phyloP scores from a whole-genome alignment of 2,329 filamentous ascomycete genomes.

The Penicillium vulpinum region DNA sequence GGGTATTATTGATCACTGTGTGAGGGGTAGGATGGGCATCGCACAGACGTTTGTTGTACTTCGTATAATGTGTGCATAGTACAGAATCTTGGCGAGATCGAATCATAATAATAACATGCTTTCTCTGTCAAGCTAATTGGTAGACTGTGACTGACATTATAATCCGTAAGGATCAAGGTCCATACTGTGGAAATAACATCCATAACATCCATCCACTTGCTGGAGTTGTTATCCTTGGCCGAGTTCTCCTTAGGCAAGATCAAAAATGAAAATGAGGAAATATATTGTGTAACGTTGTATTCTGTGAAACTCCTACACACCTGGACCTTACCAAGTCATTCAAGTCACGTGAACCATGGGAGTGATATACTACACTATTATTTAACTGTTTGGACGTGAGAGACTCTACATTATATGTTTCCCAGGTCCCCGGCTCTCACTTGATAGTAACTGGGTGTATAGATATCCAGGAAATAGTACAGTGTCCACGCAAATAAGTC shows the following conservation, averaged over 20 bases:
- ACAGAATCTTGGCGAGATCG: neutral
- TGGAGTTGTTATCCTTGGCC: neutral
- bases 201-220: neutral
- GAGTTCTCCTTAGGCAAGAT: too few relatives aligned
- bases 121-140: neutral
- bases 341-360: neutral
- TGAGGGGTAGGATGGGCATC: neutral
- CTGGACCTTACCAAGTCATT: neutral
- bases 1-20: neutral
- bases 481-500: conserved; percentile 5
- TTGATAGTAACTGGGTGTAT: neutral
- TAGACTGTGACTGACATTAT: neutral
- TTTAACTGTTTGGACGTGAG: neutral
- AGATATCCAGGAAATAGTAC: conserved; percentile 3
- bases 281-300: neutral
- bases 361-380: neutral
- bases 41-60: neutral
- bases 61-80: neutral
- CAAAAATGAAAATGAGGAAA: neutral
- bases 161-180: neutral
- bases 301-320: neutral
- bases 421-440: neutral
- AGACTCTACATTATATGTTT: neutral
- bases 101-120: neutral
- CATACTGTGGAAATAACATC: neutral